Percentiles rank a stretch among this genome's conserved stretches.
Evolutionary conservation across 225 moss, liverwort and hornwort genomes (phyloP).

Genomic region (Physcomitrium patens): DNA sequence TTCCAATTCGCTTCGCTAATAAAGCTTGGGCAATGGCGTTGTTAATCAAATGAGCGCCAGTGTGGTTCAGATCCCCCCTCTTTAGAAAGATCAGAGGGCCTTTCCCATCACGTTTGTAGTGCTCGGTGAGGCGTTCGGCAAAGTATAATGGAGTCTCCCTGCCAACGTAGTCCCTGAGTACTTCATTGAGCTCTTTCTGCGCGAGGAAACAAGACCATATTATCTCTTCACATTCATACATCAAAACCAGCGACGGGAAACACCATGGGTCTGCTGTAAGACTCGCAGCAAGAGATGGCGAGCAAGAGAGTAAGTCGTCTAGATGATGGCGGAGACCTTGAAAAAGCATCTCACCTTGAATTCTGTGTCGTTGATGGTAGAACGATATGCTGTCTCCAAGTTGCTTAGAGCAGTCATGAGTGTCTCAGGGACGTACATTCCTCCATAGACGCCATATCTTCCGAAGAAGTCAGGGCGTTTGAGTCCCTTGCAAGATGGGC

Average conservation of each 20-base stretch:
- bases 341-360: constrained; percentile 62
- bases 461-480: constrained; percentile 89
- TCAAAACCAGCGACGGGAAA: not conserved
- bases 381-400: constrained; percentile 72
- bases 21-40: constrained; percentile 94
- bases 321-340: too few species aligned
- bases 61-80: constrained; percentile 95
- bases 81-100: constrained; percentile 93
- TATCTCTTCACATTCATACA: not conserved
- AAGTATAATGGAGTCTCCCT: constrained; percentile 96
- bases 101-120: constrained; percentile 72
- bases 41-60: constrained; percentile 95
- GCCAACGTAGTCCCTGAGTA: constrained; percentile 91
- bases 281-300: not conserved
- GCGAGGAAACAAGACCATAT: constrained; percentile 6
- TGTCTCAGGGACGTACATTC: constrained; percentile 96
- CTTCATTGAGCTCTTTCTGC: constrained; percentile 73
- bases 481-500: constrained; percentile 66
- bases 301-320: not conserved
- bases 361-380: constrained; percentile 64
- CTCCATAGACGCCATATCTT: constrained; percentile 86
- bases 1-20: constrained; percentile 87
- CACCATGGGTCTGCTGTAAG: not conserved
- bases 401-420: constrained; percentile 83
- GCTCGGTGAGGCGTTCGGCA: constrained; percentile 89